These are phyloP conservation scores for Podospora conica DNA, from an alignment of 495 filamentous ascomycete genomes.

Conservation along the genomic window DNA sequence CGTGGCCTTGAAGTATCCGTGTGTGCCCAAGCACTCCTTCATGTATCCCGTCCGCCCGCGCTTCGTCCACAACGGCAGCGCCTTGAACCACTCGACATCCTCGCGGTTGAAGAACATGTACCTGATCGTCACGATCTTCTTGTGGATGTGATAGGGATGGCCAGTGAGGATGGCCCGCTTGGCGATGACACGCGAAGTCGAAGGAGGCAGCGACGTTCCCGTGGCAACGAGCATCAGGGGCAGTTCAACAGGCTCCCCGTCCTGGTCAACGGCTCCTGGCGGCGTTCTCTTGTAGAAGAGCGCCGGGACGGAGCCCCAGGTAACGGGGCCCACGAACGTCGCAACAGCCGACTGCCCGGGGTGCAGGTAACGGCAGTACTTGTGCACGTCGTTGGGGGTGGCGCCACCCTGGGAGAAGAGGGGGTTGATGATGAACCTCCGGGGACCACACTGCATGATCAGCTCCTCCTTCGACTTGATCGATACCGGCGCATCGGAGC, in stretches of 20 bases:
- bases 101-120: conserved; percentile 99
- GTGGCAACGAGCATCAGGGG: conserved; percentile 69
- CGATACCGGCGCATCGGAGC: conserved; percentile 60
- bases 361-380: conserved; percentile 89
- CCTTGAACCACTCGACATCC: conserved; percentile 95
- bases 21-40: conserved; percentile 90
- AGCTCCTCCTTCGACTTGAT: conserved; percentile 87
- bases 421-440: conserved; percentile 80
- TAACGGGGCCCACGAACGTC: conserved; percentile 81
- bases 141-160: conserved; percentile 97
- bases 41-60: conserved; percentile 80
- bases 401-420: conserved; percentile 78
- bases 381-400: conserved; percentile 92
- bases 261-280: conserved; percentile 22
- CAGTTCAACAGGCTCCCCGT: conserved; percentile 23
- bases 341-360: conserved; percentile 88
- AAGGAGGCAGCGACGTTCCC: conserved; percentile 76
- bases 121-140: conserved; percentile 87
- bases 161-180: conserved; percentile 93
- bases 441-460: conserved; percentile 80
- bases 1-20: conserved; percentile 98
- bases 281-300: conserved; percentile 69
- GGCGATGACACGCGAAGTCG: conserved; percentile 73
- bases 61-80: conserved; percentile 88
- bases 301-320: conserved; percentile 83